Evolutionary conservation across 2,329 filamentous ascomycete genomes (phyloP).

Genomic region (Nigrospora sphaerica): DNA sequence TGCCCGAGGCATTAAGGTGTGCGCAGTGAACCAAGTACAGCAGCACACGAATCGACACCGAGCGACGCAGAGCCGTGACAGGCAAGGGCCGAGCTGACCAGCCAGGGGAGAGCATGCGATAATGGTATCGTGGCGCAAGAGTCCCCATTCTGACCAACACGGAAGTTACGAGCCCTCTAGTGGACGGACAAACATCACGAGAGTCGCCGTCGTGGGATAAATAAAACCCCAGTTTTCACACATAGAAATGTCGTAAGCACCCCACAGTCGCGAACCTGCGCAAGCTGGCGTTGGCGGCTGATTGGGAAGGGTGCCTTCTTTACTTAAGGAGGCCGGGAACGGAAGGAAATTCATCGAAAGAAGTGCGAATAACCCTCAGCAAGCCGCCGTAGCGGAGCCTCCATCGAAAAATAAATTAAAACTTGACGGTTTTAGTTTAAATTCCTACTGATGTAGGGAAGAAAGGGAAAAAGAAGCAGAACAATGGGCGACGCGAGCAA

Average conservation of each 20-base stretch:
- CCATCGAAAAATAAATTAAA: slow-evolving; percentile 22
- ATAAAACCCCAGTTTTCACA: too few species aligned
- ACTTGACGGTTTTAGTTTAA: slow-evolving; percentile 29
- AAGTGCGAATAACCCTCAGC: slow-evolving; percentile 25
- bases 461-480: slow-evolving; percentile 11
- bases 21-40: too few species aligned
- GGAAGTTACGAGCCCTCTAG: too few species aligned
- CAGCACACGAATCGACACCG: too few species aligned
- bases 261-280: slow-evolving; percentile 28
- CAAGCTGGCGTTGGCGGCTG: slow-evolving; percentile 26
- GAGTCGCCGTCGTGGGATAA: too few species aligned
- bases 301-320: slow-evolving; percentile 22
- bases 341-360: slow-evolving; percentile 25
- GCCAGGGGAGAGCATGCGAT: too few species aligned
- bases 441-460: slow-evolving; percentile 28
- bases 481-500: slow-evolving; percentile 4
- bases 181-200: too few species aligned
- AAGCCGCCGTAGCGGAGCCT: slow-evolving; percentile 26
- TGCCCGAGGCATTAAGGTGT: too few species aligned
- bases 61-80: too few species aligned
- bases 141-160: too few species aligned
- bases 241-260: slow-evolving; percentile 21
- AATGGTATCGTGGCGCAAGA: too few species aligned
- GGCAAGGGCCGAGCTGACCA: too few species aligned
- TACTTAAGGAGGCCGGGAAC: slow-evolving; percentile 27